phyloP scores from a whole-genome alignment of 2,329 filamentous ascomycete genomes.

The Gremmenia infestans region DNA sequence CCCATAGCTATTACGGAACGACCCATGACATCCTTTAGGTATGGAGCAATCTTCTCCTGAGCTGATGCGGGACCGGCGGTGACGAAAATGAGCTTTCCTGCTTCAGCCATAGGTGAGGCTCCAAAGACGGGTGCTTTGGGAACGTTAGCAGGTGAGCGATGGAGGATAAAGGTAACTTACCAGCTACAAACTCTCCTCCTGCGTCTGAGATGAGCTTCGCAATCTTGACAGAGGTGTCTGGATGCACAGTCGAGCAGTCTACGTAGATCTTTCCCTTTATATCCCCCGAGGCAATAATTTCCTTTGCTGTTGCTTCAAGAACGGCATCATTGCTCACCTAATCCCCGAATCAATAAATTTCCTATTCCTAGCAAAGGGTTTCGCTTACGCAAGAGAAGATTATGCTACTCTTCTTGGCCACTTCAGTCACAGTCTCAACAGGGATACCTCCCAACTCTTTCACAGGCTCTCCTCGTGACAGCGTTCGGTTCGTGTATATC shows the following conservation, averaged over 20 bases:
- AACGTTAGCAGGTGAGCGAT: slow-evolving; percentile 22
- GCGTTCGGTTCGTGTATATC: slow-evolving; percentile 38
- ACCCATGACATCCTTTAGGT: slow-evolving; percentile 41
- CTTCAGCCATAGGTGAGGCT: slow-evolving; percentile 38
- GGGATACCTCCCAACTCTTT: slow-evolving; percentile 33
- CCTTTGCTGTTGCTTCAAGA: slow-evolving; percentile 29
- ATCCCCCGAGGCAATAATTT: slow-evolving; percentile 23
- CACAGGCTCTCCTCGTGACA: slow-evolving; percentile 35
- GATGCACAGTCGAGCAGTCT: slow-evolving; percentile 32
- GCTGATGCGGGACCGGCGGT: slow-evolving; percentile 35
- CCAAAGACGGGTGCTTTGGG: slow-evolving; percentile 40
- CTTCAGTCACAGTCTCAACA: slow-evolving; percentile 21
- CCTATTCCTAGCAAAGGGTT: slow-evolving; percentile 27
- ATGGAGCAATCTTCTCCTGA: slow-evolving; percentile 33
- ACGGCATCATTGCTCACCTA: slow-evolving; percentile 39
- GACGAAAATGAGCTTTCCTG: slow-evolving; percentile 41
- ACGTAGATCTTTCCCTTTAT: slow-evolving; percentile 29
- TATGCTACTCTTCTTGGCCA: slow-evolving; percentile 34
- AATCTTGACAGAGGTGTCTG: slow-evolving; percentile 31
- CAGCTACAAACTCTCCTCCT: slow-evolving; percentile 30
- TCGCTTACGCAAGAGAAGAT: slow-evolving; percentile 30
- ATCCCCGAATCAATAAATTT: neutral
- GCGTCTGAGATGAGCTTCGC: slow-evolving; percentile 32
- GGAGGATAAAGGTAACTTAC: slow-evolving; percentile 8
- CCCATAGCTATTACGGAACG: slow-evolving; percentile 37